Base-by-base conservation (phyloP, 2,329 filamentous ascomycete genomes). In the Kalmusia sp. region DNA sequence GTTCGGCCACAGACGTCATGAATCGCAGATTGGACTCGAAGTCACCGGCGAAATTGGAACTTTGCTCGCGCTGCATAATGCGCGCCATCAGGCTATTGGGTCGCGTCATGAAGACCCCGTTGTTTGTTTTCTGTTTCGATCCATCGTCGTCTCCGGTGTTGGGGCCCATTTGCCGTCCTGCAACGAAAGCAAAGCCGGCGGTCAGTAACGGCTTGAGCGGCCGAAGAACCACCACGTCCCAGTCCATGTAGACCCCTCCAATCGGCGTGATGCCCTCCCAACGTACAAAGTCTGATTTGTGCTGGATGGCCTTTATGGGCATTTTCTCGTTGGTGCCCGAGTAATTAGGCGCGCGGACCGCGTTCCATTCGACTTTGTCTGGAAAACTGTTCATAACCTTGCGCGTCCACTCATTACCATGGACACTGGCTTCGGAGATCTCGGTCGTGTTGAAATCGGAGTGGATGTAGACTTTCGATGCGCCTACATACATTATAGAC, bases 111-210 rank as follows among this genome's bases (percentile, higher is more conserved):
- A 62, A 61, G 14, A 52, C 58, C 6, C 60, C 58, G 28, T 64
- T 61, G 55, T 65, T 65, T 40, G 62, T 57, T 2, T 54, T 61
- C 3, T 55, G 54, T 34, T 62, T 25, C 4, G 55, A 47, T 15
- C 40, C 53, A 31, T 74, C 73, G 63, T 69, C 63, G 61, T 66
- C 65, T 15, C 52, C 52, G 14, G 34, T 14, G 34, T 37, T 17
- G 17, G 15, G 9, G 30, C 52, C 33, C 43, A 57, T 58, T 15
- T 64, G 61, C 2, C 61, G 59, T 19, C 61, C 61, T 3, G 34
- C 59, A 11, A 65, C 27, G 38, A 57, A 57, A 2, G 50, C 52
- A 40, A 62, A 64, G 4, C 56, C 59, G 2, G 54, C 15, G 19
- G 51, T 55, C 3, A 60, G 37, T 1, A 65, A 43, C 1, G 59